Conservation (phyloP, 805 yeast genomes). For the Candida verbasci region DNA sequence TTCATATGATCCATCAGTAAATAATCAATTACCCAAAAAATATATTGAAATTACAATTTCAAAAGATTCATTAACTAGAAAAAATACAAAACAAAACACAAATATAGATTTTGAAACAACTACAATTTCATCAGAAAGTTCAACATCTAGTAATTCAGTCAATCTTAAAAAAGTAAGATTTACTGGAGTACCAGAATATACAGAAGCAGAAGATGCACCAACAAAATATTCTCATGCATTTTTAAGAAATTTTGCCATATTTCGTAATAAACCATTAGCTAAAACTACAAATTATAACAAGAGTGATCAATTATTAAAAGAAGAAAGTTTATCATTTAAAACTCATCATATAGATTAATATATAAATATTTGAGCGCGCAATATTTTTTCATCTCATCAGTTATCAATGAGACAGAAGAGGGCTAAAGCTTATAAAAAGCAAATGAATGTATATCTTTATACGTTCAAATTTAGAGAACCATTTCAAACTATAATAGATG, state of each 20-base stretch:
- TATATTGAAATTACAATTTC: slow-evolving; percentile 13
- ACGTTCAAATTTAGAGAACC: slow-evolving; percentile 93
- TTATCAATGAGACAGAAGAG: slow-evolving; percentile 85
- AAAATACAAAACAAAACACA: slow-evolving; percentile 30
- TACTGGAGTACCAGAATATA: slow-evolving; percentile 47
- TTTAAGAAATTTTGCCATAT: slow-evolving; percentile 36
- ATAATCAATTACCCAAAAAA: slow-evolving; percentile 18
- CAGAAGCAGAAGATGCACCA: slow-evolving; percentile 55
- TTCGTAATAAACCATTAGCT: slow-evolving; percentile 17
- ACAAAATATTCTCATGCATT: slow-evolving; percentile 34
- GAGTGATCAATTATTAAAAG: slow-evolving; percentile 34
- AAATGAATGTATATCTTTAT: slow-evolving; percentile 78
- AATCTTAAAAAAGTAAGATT: slow-evolving; percentile 45
- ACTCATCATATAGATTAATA: slow-evolving; percentile 6
- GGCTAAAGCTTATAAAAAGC: slow-evolving; percentile 91
- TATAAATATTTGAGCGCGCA: neutral
- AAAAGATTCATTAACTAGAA: slow-evolving; percentile 22
- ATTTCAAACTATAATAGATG: slow-evolving; percentile 84
- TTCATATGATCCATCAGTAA: slow-evolving; percentile 37
- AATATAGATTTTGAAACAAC: slow-evolving; percentile 11
- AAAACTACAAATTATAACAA: slow-evolving; percentile 17
- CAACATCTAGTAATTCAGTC: slow-evolving; percentile 9
- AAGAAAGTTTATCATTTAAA: slow-evolving; percentile 34
- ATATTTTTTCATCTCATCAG: slow-evolving; percentile 1
- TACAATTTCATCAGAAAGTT: slow-evolving; percentile 3